Conservation (phyloP, 176 grass and related monocot genomes). For the Oryza coarctata region DNA sequence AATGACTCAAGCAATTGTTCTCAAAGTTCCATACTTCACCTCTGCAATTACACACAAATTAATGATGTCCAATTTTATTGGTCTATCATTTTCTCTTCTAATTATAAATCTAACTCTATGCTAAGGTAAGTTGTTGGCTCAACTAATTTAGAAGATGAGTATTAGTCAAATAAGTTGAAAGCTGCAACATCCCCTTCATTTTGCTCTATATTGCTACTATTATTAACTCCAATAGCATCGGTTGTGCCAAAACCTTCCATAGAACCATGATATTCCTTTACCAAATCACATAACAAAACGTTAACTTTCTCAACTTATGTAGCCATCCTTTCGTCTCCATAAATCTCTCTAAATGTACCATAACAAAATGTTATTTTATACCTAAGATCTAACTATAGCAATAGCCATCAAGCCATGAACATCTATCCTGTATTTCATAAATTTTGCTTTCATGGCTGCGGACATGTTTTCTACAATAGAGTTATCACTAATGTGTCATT, state of each 20-base stretch:
- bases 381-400: neutral
- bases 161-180: no score
- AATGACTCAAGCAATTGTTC: neutral
- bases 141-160: no score
- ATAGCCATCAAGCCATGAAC: no score
- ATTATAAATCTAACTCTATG: neutral
- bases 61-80: neutral
- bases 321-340: neutral
- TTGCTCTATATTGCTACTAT: neutral
- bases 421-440: no score
- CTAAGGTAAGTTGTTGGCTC: neutral
- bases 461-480: no score
- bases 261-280: neutral
- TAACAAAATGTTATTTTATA: neutral
- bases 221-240: neutral
- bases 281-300: neutral
- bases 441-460: no score
- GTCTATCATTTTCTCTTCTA: neutral
- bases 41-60: neutral
- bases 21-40: constrained; percentile 1
- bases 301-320: neutral
- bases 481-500: no score
- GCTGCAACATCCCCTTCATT: neutral
- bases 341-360: neutral
- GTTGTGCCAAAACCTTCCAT: neutral